These are phyloP conservation scores for Athelia psychrophila DNA, from an alignment of 1,284 basidiomycete genomes.

Conservation along the genomic window DNA sequence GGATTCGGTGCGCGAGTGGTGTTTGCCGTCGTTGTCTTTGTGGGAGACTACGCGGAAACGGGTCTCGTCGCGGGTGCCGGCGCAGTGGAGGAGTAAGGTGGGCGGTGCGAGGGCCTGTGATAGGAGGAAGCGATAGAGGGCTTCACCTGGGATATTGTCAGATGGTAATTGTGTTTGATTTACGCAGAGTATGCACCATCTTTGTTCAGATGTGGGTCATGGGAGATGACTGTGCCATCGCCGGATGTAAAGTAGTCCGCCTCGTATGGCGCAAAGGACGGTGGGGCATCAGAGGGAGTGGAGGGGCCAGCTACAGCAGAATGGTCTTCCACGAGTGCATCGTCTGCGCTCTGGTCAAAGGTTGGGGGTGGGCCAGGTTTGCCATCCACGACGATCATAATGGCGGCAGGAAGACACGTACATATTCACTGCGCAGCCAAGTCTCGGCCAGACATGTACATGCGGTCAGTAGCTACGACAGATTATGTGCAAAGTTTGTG, in stretches of 20 bases:
- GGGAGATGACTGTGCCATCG: slow-evolving; percentile 58
- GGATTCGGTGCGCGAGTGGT: slow-evolving; percentile 33
- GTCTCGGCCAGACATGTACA: too few relatives aligned
- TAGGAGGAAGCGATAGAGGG: slow-evolving; percentile 70
- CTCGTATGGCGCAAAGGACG: slow-evolving; percentile 59
- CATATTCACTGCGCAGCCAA: too few relatives aligned
- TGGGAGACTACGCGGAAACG: slow-evolving; percentile 46
- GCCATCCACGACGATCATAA: neutral
- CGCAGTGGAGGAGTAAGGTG: slow-evolving; percentile 45
- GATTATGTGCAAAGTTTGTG: too few relatives aligned
- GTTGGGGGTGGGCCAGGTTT: slow-evolving; percentile 20
- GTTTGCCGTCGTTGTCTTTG: slow-evolving; percentile 32
- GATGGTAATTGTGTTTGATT: neutral
- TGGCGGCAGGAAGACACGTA: neutral
- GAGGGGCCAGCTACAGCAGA: slow-evolving; percentile 12
- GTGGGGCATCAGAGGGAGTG: slow-evolving; percentile 48
- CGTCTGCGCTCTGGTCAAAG: slow-evolving; percentile 26
- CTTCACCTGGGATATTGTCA: slow-evolving; percentile 49
- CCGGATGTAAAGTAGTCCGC: slow-evolving; percentile 54
- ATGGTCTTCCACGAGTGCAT: slow-evolving; percentile 22
- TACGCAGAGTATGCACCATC: slow-evolving; percentile 50
- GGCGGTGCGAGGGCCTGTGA: slow-evolving; percentile 50
- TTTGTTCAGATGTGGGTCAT: slow-evolving; percentile 68
- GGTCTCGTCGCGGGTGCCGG: slow-evolving; percentile 58
- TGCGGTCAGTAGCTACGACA: too few relatives aligned